Evolutionary conservation across 192 early-diverging fungal species (phyloP), one percentile per base, ranked within the genome.

Genomic region (Backusella parvicylindrica): DNA sequence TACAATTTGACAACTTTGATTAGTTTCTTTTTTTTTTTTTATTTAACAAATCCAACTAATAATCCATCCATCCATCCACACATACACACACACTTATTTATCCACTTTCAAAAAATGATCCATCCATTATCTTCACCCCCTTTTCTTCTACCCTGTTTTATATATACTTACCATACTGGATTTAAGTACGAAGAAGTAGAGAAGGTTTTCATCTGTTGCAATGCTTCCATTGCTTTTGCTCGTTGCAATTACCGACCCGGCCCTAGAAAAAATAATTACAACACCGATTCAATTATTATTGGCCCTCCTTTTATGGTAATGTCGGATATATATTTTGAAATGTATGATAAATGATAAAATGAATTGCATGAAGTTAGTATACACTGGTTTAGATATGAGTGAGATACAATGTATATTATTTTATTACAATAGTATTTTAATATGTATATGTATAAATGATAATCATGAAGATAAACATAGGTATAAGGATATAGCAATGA

Each of bases 1-100:
- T 98, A 84, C 38, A 7, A 40, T 73, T 26, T 0, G 11, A 35
- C 16, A 30, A 28, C 31, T 1, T 47, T 30, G n/a, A 23, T 32
- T 23, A 15, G 32, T 47, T 50, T 71, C 12, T 50, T 7, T 12
- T 43, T 70, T 47, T 21, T 7, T 43, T 26, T 70, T 40, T 7
- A n/a, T n/a, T n/a, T n/a, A n/a, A n/a, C 35, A 40, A 28, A 28
- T n/a, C 5, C 23, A 26, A 28, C 12, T 35, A 53, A 6, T 32
- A 40, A 56, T 36, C 67, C 74, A 75, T 75, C 74, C 74, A 75
- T 75, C 75, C 50, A 75, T 68, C 64, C 63, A 67, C n/a, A n/a
- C n/a, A n/a, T n/a, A n/a, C n/a, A n/a, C n/a, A n/a, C n/a, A n/a
- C n/a, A n/a, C 43, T 40, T 35, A 32, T 37, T 72, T 37, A 40